phyloP scores from a whole-genome alignment of 2,329 filamentous ascomycete genomes.

The Pseudocercospora ulei region DNA sequence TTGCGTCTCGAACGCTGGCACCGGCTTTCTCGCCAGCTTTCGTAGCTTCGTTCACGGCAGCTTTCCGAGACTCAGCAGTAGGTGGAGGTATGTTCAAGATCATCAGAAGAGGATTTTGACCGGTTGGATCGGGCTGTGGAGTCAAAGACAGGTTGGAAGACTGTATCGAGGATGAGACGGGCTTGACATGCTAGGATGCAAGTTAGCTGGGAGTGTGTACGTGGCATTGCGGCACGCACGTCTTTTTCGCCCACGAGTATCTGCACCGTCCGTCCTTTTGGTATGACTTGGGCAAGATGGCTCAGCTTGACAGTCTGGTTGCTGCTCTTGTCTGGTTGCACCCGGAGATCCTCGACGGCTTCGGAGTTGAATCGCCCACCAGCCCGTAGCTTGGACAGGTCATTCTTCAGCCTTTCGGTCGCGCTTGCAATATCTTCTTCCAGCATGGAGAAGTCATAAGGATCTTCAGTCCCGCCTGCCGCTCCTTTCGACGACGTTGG shows the following conservation, averaged over 20 bases:
- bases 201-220: constrained; percentile 2
- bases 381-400: constrained; percentile 52
- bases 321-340: constrained; percentile 46
- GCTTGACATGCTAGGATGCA: constrained; percentile 44
- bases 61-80: constrained; percentile 45
- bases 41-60: constrained; percentile 29
- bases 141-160: constrained; percentile 43
- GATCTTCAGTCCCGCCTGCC: constrained; percentile 41
- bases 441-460: constrained; percentile 52
- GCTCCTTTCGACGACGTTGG: constrained; percentile 30
- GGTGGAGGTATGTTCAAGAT: constrained; percentile 49
- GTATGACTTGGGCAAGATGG: constrained; percentile 58
- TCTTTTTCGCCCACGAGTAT: constrained; percentile 57
- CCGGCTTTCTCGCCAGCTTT: constrained; percentile 40
- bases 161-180: constrained; percentile 46
- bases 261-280: constrained; percentile 52
- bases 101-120: constrained; percentile 44
- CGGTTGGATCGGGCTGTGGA: constrained; percentile 44
- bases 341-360: constrained; percentile 51
- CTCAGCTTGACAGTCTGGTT: constrained; percentile 48
- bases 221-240: constrained; percentile 38
- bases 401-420: constrained; percentile 50
- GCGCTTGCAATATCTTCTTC: constrained; percentile 48
- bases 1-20: constrained; percentile 37
- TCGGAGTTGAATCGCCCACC: constrained; percentile 56